Evolutionary conservation across 164 flowering plant species (phyloP), one percentile per base, ranked within the genome.

Genomic region (Cinnamomum micranthum): DNA sequence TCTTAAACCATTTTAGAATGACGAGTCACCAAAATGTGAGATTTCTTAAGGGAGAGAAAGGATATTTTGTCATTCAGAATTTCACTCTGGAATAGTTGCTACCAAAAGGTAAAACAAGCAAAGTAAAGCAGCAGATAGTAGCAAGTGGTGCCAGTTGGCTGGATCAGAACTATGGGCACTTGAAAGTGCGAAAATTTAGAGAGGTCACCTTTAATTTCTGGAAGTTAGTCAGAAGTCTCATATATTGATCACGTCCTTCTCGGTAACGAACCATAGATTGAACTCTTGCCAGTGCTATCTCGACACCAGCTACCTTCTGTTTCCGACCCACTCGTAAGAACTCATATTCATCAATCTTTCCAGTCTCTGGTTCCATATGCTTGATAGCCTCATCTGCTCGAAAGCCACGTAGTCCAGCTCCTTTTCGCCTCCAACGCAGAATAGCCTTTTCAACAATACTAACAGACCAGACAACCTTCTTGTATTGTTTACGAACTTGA

Each of bases 361-460:
- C 86, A 19, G 23, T 41, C 27, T 74, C 80, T 62, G 83, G 47
- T 15, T 59, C 80, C 33, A 65, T 72, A 71, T 75, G 66, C 62
- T 66, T 81, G 52, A 63, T 69, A 68, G 76, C 52, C 28, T 74
- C 75, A 55, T 78, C 88, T 25, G 81, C 78, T 13, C 79, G 83
- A 73, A 91, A 92, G 31, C 94, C 96, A 14, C 98, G 88, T 70
- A 90, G 79, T 22, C 97, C 97, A 78, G 84, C 59, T 24, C 97
- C 81, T 83, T 86, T 89, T 31, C 97, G 84, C 75, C 95, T 88
- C 98, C 98, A 95, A 22, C 98, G 92, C 82, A 94, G 78, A 74
- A 95, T 89, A 63, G 85, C 92, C 81, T 95, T 95, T 75, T 95
- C 98, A 71, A 91, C 86, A 77, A 95, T 90, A 71, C 98, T 77